Conservation (phyloP, 2,329 filamentous ascomycete species). For the Geoglossum cookeanum region DNA sequence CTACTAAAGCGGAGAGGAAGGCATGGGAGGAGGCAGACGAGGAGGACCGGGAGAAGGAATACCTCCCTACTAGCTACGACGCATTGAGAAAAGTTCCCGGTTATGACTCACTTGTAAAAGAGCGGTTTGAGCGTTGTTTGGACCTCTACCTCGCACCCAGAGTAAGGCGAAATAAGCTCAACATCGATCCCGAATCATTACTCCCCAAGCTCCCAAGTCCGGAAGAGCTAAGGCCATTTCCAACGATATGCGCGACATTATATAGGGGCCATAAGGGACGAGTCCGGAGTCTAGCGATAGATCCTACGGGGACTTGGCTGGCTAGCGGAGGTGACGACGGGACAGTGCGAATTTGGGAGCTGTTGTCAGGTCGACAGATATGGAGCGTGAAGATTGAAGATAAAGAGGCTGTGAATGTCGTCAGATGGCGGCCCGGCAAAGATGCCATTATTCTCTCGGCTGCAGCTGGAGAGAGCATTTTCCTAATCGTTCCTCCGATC, state of each 20-base stretch:
- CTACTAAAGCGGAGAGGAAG: slow-evolving; percentile 63
- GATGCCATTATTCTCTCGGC: slow-evolving; percentile 69
- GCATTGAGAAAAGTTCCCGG: slow-evolving; percentile 81
- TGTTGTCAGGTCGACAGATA: slow-evolving; percentile 67
- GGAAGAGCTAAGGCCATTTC: slow-evolving; percentile 87
- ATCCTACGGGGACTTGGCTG: slow-evolving; percentile 68
- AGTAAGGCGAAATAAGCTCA: slow-evolving; percentile 79
- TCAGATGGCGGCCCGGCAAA: slow-evolving; percentile 74
- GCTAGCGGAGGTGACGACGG: slow-evolving; percentile 92
- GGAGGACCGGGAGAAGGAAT: slow-evolving; percentile 81
- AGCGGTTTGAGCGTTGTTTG: slow-evolving; percentile 86
- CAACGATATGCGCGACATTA: slow-evolving; percentile 69
- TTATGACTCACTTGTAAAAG: slow-evolving; percentile 78
- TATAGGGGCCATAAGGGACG: slow-evolving; percentile 79
- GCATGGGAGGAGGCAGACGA: slow-evolving; percentile 73
- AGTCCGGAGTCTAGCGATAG: slow-evolving; percentile 67
- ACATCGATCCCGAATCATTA: slow-evolving; percentile 86
- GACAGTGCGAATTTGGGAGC: slow-evolving; percentile 75
- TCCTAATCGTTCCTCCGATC: slow-evolving; percentile 59
- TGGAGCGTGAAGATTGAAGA: slow-evolving; percentile 66
- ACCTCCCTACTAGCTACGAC: slow-evolving; percentile 63
- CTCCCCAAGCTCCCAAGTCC: slow-evolving; percentile 85
- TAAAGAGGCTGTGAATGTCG: slow-evolving; percentile 62
- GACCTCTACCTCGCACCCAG: slow-evolving; percentile 90
- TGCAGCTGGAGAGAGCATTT: slow-evolving; percentile 68